A percentile compares a stretch with the other conserved stretches of the same genome.
phyloP scores from a whole-genome alignment of 1,139 yeast species.

The Ogataea hybrid region DNA sequence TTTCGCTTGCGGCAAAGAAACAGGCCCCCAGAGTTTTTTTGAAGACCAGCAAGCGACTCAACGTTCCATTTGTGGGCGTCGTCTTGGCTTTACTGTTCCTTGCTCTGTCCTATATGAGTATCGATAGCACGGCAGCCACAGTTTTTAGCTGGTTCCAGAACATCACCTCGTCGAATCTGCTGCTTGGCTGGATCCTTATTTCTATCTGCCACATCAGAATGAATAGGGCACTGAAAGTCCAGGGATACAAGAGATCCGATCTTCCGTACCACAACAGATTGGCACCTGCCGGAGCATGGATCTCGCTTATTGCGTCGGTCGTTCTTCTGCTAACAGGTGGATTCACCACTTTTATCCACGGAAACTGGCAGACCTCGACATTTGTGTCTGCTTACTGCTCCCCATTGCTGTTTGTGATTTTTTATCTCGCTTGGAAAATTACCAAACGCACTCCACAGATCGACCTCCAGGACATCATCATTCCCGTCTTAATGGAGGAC shows the following conservation, averaged over 20 bases:
- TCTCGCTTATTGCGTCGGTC: slow-evolving; percentile 36
- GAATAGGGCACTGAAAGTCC: slow-evolving; percentile 38
- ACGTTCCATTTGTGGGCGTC: too few species aligned
- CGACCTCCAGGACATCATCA: slow-evolving; percentile 9
- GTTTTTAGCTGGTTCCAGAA: slow-evolving; percentile 29
- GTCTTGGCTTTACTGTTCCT: too few species aligned
- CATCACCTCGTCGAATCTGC: slow-evolving; percentile 29
- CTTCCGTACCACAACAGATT: slow-evolving; percentile 37
- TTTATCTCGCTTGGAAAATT: slow-evolving; percentile 6
- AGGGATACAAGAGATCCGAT: slow-evolving; percentile 37
- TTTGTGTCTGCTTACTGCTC: slow-evolving; percentile 35
- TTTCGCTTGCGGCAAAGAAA: too few species aligned
- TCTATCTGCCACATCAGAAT: slow-evolving; percentile 36
- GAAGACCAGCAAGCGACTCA: too few species aligned
- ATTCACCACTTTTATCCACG: slow-evolving; percentile 38
- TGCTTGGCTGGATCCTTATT: slow-evolving; percentile 34
- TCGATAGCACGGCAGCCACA: too few species aligned
- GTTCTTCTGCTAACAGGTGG: slow-evolving; percentile 42
- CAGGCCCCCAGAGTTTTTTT: too few species aligned
- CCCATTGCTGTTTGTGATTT: slow-evolving; percentile 38
- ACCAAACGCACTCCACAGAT: slow-evolving; percentile 5
- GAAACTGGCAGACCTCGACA: slow-evolving; percentile 35
- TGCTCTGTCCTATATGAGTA: too few species aligned
- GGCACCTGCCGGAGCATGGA: slow-evolving; percentile 36
- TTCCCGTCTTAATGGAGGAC: slow-evolving; percentile 32